Evolutionary conservation across 257 asterid genomes (phyloP).

Genomic region (Datura wrightii): DNA sequence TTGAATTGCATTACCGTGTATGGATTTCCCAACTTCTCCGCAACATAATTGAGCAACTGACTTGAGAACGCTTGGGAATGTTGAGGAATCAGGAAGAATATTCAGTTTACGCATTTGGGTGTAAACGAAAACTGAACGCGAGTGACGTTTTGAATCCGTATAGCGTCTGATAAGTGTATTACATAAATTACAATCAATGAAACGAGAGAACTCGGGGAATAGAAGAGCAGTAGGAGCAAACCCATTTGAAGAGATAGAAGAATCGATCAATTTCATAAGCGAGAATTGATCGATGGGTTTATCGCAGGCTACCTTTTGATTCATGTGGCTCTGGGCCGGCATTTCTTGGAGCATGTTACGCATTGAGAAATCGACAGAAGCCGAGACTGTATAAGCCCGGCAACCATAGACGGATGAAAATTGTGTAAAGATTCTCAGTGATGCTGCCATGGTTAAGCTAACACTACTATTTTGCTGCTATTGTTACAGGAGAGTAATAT

Average conservation of each 20-base stretch:
- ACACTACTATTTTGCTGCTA: background rate
- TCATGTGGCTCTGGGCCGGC: background rate
- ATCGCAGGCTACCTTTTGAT: background rate
- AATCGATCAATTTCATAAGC: constrained; percentile 26
- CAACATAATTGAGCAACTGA: constrained; percentile 31
- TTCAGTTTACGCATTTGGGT: constrained; percentile 41
- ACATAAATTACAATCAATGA: background rate
- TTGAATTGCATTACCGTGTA: constrained; percentile 40
- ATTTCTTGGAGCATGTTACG: background rate
- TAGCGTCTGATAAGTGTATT: constrained; percentile 31
- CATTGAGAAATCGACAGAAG: background rate
- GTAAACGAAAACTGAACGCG: constrained; percentile 32
- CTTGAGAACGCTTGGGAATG: constrained; percentile 42
- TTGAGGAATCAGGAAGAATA: constrained; percentile 40
- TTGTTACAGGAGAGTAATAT: too few relatives aligned
- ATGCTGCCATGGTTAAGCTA: background rate
- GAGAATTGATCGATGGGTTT: constrained; percentile 6
- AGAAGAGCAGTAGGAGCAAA: constrained; percentile 21
- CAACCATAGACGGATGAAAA: background rate
- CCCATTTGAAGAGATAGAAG: constrained; percentile 17
- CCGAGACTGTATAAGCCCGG: constrained; percentile 7
- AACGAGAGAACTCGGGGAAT: constrained; percentile 14
- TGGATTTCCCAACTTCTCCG: constrained; percentile 31
- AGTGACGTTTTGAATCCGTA: constrained; percentile 30
- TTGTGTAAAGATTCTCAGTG: background rate